phyloP scores from a whole-genome alignment of 305 asterid species.

The Solanum hybrid region DNA sequence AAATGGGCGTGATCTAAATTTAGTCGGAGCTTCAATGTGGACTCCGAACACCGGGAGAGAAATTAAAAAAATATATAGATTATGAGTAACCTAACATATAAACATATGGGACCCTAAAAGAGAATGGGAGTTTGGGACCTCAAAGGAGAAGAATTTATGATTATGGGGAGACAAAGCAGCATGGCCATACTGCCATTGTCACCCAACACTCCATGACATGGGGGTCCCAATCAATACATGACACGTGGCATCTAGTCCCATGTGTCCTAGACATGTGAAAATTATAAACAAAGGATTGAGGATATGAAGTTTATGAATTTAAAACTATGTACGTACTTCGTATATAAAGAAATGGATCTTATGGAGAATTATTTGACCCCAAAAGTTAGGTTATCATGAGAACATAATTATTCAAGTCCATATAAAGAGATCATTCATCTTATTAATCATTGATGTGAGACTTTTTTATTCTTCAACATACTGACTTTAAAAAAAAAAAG shows the following conservation, averaged over 20 bases:
- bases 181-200: constrained; percentile 47
- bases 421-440: neutral
- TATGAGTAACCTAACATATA: neutral
- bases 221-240: constrained; percentile 10
- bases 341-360: neutral
- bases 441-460: neutral
- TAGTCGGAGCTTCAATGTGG: neutral
- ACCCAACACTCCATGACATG: constrained; percentile 22
- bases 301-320: neutral
- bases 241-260: constrained; percentile 23
- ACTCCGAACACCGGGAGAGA: no score
- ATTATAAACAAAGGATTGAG: neutral
- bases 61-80: no score
- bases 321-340: neutral
- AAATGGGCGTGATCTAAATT: neutral
- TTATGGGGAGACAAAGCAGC: constrained; percentile 25
- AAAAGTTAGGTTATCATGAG: neutral
- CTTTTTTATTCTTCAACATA: neutral
- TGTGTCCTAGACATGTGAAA: constrained; percentile 26
- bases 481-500: neutral
- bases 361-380: neutral
- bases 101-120: constrained; percentile 8
- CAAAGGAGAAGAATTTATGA: neutral
- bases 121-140: constrained; percentile 9
- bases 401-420: neutral